Conservation (phyloP, 306 rosid genomes). For the Vigna unguiculata region DNA sequence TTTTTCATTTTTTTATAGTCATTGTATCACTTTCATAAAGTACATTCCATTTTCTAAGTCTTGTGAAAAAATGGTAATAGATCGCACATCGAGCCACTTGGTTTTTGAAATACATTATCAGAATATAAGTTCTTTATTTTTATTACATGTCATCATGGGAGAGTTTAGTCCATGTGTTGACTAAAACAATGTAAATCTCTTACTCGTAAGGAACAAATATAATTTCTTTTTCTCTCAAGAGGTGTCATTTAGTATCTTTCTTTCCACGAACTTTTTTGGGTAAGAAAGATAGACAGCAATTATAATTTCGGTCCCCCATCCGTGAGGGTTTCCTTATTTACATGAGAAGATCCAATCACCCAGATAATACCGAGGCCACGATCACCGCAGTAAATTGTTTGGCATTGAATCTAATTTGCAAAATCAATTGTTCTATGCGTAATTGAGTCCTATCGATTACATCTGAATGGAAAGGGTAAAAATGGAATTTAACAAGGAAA, state of each 20-base stretch:
- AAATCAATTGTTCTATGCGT: conserved; percentile 54
- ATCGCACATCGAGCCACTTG: too few species aligned
- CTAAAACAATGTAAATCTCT: too few species aligned
- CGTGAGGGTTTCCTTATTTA: neutral
- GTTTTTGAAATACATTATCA: neutral
- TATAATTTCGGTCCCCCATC: neutral
- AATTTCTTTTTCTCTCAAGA: too few species aligned
- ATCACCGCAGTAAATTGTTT: neutral
- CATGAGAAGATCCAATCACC: neutral
- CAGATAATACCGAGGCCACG: neutral
- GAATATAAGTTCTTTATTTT: neutral
- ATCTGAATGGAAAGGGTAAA: conserved; percentile 44
- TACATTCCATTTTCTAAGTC: too few species aligned
- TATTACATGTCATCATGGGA: neutral
- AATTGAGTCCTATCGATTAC: conserved; percentile 66
- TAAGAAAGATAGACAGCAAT: neutral
- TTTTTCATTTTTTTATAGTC: too few species aligned
- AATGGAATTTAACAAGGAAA: conserved; percentile 50
- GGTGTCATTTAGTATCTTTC: too few species aligned
- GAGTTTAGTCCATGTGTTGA: too few species aligned
- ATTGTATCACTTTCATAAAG: too few species aligned
- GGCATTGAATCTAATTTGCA: conserved; percentile 35
- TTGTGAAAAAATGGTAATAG: too few species aligned
- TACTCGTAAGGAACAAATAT: too few species aligned
- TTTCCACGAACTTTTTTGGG: too few species aligned